phyloP scores from a whole-genome alignment of 495 filamentous ascomycete species.

The Cercophora scortea region DNA sequence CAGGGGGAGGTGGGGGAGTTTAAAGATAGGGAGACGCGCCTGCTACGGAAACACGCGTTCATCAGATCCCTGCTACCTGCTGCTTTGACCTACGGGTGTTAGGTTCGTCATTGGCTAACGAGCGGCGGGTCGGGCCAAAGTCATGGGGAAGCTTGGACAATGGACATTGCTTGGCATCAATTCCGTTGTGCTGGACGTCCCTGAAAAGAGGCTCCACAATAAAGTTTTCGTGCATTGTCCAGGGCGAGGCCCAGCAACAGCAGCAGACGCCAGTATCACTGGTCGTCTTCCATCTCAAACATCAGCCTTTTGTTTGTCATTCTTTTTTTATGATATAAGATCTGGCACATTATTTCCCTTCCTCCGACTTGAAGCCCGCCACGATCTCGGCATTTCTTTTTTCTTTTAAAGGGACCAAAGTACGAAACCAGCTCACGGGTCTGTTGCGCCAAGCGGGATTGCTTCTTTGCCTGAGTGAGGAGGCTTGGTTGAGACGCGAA shows the following conservation, averaged over 20 bases:
- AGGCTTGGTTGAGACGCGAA: too few relatives aligned
- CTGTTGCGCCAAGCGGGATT: too few relatives aligned
- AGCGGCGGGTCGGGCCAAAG: background rate
- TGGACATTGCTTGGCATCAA: background rate
- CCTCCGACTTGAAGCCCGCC: too few relatives aligned
- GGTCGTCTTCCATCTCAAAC: too few relatives aligned
- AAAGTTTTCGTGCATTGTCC: background rate
- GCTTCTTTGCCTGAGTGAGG: too few relatives aligned
- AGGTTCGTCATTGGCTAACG: background rate
- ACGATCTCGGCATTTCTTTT: too few relatives aligned
- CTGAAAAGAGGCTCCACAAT: background rate
- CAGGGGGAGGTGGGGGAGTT: background rate
- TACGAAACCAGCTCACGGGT: too few relatives aligned
- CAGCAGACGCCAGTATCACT: too few relatives aligned
- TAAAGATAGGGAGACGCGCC: conserved; percentile 1
- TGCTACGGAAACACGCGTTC: conserved; percentile 1
- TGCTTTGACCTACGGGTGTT: background rate
- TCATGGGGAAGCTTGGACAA: background rate
- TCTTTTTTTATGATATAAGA: too few relatives aligned
- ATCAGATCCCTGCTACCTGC: background rate
- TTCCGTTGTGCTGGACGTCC: background rate
- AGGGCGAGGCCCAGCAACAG: background rate
- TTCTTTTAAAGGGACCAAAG: too few relatives aligned
- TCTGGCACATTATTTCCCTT: too few relatives aligned
- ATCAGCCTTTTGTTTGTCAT: too few relatives aligned